phyloP scores from a whole-genome alignment of 306 rosid species.

The Phaseolus lunatus region DNA sequence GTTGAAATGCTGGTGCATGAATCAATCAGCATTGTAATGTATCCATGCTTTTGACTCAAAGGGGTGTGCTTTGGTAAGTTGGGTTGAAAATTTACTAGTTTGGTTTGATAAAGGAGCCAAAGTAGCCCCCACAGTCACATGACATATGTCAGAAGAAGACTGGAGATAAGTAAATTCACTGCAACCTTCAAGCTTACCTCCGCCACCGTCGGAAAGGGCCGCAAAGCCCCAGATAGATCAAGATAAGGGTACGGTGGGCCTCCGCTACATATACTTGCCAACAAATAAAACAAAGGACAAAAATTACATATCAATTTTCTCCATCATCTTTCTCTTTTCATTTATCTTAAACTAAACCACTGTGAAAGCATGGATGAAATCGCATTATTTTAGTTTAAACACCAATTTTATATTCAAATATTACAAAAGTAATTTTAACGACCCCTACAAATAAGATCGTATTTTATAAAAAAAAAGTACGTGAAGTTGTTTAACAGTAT shows the following conservation, averaged over 20 bases:
- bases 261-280: background rate
- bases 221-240: slow-evolving; percentile 20
- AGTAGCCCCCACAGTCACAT: slow-evolving; percentile 76
- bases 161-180: slow-evolving; percentile 15
- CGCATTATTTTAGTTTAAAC: too few species aligned
- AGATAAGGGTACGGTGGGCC: slow-evolving; percentile 45
- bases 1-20: slow-evolving; percentile 71
- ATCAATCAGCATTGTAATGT: slow-evolving; percentile 27
- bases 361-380: too few species aligned
- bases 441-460: too few species aligned
- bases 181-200: slow-evolving; percentile 42
- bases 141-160: slow-evolving; percentile 67
- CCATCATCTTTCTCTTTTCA: too few species aligned
- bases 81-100: slow-evolving; percentile 46
- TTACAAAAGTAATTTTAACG: too few species aligned
- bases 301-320: too few species aligned
- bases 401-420: too few species aligned
- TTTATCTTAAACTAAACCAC: too few species aligned
- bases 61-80: slow-evolving; percentile 43
- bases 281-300: too few species aligned
- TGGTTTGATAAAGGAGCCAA: slow-evolving; percentile 3
- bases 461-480: too few species aligned
- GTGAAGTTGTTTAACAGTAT: background rate
- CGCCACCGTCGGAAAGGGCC: slow-evolving; percentile 50
- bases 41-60: slow-evolving; percentile 51